Evolutionary conservation across 1,284 basidiomycete species (phyloP).

Genomic region (Mycosarcoma maydis): DNA sequence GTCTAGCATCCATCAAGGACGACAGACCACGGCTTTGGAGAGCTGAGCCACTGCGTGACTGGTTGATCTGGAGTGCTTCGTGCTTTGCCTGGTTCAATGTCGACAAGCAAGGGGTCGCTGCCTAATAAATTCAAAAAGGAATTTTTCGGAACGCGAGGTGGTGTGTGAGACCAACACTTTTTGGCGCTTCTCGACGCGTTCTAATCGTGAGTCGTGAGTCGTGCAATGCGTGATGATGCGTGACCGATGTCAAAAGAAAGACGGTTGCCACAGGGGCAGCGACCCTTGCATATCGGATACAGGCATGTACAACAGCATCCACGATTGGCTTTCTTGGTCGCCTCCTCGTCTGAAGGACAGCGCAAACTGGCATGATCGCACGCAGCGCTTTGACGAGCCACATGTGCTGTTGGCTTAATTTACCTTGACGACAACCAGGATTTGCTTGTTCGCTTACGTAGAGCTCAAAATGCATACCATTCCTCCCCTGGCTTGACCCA

Average conservation of each 20-base stretch:
- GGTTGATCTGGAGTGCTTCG: no score
- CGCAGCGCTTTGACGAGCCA: not conserved
- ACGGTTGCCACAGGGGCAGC: not conserved
- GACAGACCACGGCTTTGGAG: no score
- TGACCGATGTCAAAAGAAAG: not conserved
- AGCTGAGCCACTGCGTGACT: no score
- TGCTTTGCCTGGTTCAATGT: not conserved
- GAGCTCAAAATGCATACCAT: conserved; percentile 7
- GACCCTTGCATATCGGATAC: conserved; percentile 6
- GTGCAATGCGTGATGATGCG: no score
- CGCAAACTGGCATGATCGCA: not conserved
- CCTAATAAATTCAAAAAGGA: no score
- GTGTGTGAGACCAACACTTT: conserved; percentile 9
- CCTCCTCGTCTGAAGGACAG: not conserved
- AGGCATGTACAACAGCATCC: conserved; percentile 3
- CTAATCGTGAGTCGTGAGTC: not conserved
- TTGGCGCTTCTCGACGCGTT: conserved; percentile 1
- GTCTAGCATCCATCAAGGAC: no score
- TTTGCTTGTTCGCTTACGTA: conserved; percentile 2
- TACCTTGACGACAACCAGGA: no score
- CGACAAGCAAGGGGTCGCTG: not conserved
- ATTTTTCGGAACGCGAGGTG: not conserved
- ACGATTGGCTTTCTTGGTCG: no score
- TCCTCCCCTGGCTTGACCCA: conserved; percentile 3
- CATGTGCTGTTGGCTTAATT: no score